These are phyloP conservation scores for Discostella pseudostelligera DNA, from an alignment of 108 stramenopile genomes.

Conservation along the genomic window DNA sequence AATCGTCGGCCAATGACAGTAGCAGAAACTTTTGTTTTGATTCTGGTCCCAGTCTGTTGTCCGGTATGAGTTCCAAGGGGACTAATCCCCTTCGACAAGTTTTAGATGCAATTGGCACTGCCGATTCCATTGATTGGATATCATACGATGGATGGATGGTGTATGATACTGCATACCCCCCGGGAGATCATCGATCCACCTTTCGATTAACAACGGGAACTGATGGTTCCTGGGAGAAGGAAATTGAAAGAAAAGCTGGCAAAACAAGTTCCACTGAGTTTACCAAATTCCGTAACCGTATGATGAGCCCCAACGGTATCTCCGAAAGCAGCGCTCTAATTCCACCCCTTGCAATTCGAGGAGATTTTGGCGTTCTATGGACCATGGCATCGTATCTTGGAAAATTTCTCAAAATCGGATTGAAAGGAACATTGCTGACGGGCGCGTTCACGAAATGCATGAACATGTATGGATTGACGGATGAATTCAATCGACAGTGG, in stretches of 20 bases:
- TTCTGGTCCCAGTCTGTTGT: constrained; percentile 66
- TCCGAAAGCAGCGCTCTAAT: constrained; percentile 62
- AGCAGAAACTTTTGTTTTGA: constrained; percentile 58
- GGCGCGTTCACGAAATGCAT: constrained; percentile 66
- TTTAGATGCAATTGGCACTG: constrained; percentile 78
- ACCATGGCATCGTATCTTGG: constrained; percentile 50
- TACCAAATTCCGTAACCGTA: constrained; percentile 44
- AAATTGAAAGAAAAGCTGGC: constrained; percentile 64
- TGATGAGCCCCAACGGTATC: constrained; percentile 51
- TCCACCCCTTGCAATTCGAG: constrained; percentile 77
- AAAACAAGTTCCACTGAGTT: constrained; percentile 44
- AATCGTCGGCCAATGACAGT: not conserved
- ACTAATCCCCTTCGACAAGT: constrained; percentile 87
- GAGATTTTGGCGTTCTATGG: constrained; percentile 43
- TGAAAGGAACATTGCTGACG: constrained; percentile 59
- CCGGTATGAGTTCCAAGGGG: constrained; percentile 50
- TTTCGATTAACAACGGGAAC: constrained; percentile 63
- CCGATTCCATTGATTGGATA: constrained; percentile 52
- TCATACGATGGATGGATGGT: constrained; percentile 71
- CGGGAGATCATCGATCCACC: constrained; percentile 39
- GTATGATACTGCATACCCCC: constrained; percentile 53
- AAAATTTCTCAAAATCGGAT: constrained; percentile 67
- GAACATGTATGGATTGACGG: constrained; percentile 51
- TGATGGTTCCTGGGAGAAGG: constrained; percentile 52
- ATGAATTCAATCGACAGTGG: constrained; percentile 62